Base-by-base conservation (phyloP, 495 filamentous ascomycete genomes). In the Neurospora africana region DNA sequence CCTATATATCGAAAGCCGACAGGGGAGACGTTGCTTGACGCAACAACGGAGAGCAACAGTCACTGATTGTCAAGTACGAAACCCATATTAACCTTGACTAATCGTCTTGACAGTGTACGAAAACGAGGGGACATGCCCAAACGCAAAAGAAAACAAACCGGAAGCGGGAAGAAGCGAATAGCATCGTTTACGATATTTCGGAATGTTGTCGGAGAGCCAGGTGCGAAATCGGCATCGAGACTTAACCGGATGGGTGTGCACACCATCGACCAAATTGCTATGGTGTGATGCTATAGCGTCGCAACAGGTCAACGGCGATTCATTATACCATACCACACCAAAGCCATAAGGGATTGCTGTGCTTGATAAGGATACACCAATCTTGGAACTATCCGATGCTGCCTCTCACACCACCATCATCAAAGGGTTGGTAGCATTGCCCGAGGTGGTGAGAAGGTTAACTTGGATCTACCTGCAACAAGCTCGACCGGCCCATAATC, bases 111-210 rank as follows among this genome's bases (percentile, higher is more conserved):
- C 23, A 58, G 47, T 30, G 47, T 58, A 58, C 47, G 13, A 30
- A 58, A 58, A 58, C 23, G 47, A 58, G 47, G 11, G 47, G 47
- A 30, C 23, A 58, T 58, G 47, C 23, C 23, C 13, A 0, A 30
- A 65, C 13, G 53, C 53, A 23, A 69, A 71, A 70, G 44, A 75
- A 68, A 71, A 74, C 61, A 72, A 68, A 71, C 41, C 74, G 72
- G 72, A 75, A 75, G 72, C 65, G 69, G 67, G 65, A 71, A 68
- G 27, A 43, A 15, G 68, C 73, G 11, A 69, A 44, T 37, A 33
- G 44, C 40, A 33, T 68, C 40, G n/a, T 21, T 71, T 71, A 27
- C 44, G 33, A 65, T 17, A 65, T 65, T 65, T 35, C 27, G 53
- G 27, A 6, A 65, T 19, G 23, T 17, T 65, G 53, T 65, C 53